Conservation (phyloP, 305 asterid species). For the Solanum hybrid region DNA sequence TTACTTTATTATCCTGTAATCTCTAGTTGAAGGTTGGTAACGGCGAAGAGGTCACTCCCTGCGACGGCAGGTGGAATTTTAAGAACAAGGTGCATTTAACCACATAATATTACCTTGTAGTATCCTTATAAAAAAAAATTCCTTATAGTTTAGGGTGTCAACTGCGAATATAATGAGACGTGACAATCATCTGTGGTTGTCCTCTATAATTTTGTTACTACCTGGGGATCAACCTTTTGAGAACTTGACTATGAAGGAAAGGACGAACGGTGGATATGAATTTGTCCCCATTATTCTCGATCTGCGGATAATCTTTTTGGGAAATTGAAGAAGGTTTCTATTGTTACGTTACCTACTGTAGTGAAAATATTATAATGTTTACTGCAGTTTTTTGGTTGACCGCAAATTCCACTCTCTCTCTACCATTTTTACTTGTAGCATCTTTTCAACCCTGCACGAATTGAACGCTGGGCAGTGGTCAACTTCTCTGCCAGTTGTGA, state of each 20-base stretch:
- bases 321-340: not conserved
- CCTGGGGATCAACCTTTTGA: not conserved
- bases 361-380: not conserved
- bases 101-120: not conserved
- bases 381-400: not conserved
- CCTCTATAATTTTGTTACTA: not conserved
- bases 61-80: constrained; percentile 87
- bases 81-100: constrained; percentile 55
- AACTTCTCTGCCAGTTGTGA: constrained; percentile 80
- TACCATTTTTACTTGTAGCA: constrained; percentile 33
- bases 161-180: not conserved
- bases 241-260: not conserved
- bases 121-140: not conserved
- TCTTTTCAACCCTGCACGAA: constrained; percentile 45
- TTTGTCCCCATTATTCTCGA: not conserved
- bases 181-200: not conserved
- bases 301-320: not conserved
- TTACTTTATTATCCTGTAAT: constrained; percentile 13
- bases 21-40: constrained; percentile 78
- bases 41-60: constrained; percentile 51
- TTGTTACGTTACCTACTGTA: not conserved
- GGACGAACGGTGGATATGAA: not conserved
- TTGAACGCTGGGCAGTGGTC: constrained; percentile 75
- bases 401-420: not conserved
- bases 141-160: not conserved